Conservation (phyloP, 2,329 filamentous ascomycete species). For the Epichloe typhina region DNA sequence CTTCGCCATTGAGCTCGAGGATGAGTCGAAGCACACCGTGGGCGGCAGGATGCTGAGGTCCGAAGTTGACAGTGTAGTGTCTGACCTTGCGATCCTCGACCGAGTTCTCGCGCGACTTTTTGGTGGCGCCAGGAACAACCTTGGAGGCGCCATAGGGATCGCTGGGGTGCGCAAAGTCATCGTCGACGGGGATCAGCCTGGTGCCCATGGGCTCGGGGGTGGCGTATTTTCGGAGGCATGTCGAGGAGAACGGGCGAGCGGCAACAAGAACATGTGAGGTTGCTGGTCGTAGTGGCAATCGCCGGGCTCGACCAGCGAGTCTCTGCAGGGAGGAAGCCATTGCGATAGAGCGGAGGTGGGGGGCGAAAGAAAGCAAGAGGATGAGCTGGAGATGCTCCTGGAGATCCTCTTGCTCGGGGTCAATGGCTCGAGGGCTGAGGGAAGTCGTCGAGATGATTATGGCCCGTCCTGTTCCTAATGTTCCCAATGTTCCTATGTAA, state of each 20-base stretch:
- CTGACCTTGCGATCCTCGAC: conserved; percentile 68
- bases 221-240: conserved; percentile 49
- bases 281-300: conserved; percentile 42
- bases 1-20: conserved; percentile 93
- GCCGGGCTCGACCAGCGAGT: conserved; percentile 58
- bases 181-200: conserved; percentile 51
- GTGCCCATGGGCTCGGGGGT: conserved; percentile 39
- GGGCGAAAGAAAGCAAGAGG: conserved; percentile 17
- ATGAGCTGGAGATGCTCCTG: conserved; percentile 17
- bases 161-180: conserved; percentile 43
- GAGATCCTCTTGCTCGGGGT: conserved; percentile 23
- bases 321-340: conserved; percentile 60
- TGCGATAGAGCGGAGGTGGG: conserved; percentile 14
- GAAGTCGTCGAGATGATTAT: conserved; percentile 7
- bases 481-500: too few relatives aligned
- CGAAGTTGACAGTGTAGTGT: conserved; percentile 99
- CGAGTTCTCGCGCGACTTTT: conserved; percentile 34
- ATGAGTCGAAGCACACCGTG: conserved; percentile 97
- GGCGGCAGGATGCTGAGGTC: conserved; percentile 93
- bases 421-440: conserved; percentile 20
- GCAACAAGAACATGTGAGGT: conserved; percentile 20
- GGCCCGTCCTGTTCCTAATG: conserved; percentile 4
- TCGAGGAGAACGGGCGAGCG: conserved; percentile 52
- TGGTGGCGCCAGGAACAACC: conserved; percentile 27
- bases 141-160: conserved; percentile 35